Percentiles rank a stretch among this genome's conserved stretches.
Conservation (phyloP, 768 basidiomycete genomes). For the Astraeus odoratus region DNA sequence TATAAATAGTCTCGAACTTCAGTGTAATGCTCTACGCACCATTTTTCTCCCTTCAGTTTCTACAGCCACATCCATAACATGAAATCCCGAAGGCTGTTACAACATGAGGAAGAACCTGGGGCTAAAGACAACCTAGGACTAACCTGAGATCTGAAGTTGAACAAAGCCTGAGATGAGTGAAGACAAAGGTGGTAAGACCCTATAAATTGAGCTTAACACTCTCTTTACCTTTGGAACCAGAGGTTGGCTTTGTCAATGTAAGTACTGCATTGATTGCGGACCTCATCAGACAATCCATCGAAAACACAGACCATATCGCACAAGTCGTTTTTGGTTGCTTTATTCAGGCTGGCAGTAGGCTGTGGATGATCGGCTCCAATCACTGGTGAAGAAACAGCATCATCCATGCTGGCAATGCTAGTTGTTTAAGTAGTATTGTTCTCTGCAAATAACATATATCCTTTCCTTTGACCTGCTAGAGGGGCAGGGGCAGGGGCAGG, state of each 20-base stretch:
- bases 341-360: slow-evolving; percentile 14
- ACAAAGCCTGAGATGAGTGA: slow-evolving; percentile 22
- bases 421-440: slow-evolving; percentile 3
- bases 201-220: not conserved
- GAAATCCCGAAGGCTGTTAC: slow-evolving; percentile 8
- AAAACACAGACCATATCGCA: slow-evolving; percentile 14
- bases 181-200: slow-evolving; percentile 19
- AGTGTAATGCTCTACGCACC: slow-evolving; percentile 20
- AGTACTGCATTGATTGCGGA: slow-evolving; percentile 13
- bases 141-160: slow-evolving; percentile 12
- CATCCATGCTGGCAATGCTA: slow-evolving; percentile 16
- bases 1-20: slow-evolving; percentile 11
- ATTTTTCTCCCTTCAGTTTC: slow-evolving; percentile 10
- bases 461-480: slow-evolving; percentile 9
- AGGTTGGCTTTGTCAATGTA: slow-evolving; percentile 17
- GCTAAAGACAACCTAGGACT: not conserved
- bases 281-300: slow-evolving; percentile 6
- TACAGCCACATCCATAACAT: slow-evolving; percentile 13
- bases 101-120: slow-evolving; percentile 10
- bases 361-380: slow-evolving; percentile 20
- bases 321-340: slow-evolving; percentile 16
- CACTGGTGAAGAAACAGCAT: slow-evolving; percentile 17
- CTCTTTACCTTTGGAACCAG: slow-evolving; percentile 10
- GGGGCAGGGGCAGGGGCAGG: not conserved
- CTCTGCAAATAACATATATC: not conserved